A percentile compares a stretch with the other conserved stretches of the same genome.
These are phyloP conservation scores for Pseudopithomyces maydicus DNA, from an alignment of 2,329 filamentous ascomycete species.

Conservation along the genomic window DNA sequence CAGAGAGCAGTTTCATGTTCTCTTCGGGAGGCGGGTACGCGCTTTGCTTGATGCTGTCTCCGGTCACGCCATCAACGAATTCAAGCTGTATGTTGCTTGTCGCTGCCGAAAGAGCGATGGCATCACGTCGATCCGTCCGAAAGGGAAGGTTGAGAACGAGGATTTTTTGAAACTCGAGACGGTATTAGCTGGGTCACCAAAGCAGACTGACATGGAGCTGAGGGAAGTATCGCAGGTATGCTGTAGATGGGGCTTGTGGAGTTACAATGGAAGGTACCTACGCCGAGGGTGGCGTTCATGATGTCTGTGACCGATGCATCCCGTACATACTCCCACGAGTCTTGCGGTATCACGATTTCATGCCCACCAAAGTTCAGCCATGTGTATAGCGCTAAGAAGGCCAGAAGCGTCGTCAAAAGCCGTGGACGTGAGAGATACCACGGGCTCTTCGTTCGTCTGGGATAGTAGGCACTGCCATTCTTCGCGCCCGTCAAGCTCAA, in stretches of 20 bases:
- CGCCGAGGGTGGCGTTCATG: slow-evolving; percentile 33
- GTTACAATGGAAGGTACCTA: slow-evolving; percentile 16
- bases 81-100: slow-evolving; percentile 55
- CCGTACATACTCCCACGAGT: slow-evolving; percentile 28
- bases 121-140: slow-evolving; percentile 59
- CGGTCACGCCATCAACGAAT: slow-evolving; percentile 56
- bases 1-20: slow-evolving; percentile 32
- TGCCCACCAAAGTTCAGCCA: slow-evolving; percentile 24
- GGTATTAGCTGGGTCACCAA: slow-evolving; percentile 40
- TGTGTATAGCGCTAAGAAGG: slow-evolving; percentile 27
- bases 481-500: slow-evolving; percentile 28
- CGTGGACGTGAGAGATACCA: slow-evolving; percentile 29
- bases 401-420: slow-evolving; percentile 27
- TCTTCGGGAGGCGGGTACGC: slow-evolving; percentile 36
- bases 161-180: slow-evolving; percentile 57
- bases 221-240: slow-evolving; percentile 59
- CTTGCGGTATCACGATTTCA: slow-evolving; percentile 22
- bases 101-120: slow-evolving; percentile 55
- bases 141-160: slow-evolving; percentile 60
- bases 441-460: slow-evolving; percentile 20
- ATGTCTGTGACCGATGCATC: slow-evolving; percentile 31
- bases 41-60: slow-evolving; percentile 34
- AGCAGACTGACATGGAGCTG: slow-evolving; percentile 57
- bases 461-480: slow-evolving; percentile 19
- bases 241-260: slow-evolving; percentile 47